A percentile compares a stretch with the other conserved stretches of the same genome.
These are phyloP conservation scores for Phytophthora pisi DNA, from an alignment of 352 stramenopile species.

Conservation along the genomic window DNA sequence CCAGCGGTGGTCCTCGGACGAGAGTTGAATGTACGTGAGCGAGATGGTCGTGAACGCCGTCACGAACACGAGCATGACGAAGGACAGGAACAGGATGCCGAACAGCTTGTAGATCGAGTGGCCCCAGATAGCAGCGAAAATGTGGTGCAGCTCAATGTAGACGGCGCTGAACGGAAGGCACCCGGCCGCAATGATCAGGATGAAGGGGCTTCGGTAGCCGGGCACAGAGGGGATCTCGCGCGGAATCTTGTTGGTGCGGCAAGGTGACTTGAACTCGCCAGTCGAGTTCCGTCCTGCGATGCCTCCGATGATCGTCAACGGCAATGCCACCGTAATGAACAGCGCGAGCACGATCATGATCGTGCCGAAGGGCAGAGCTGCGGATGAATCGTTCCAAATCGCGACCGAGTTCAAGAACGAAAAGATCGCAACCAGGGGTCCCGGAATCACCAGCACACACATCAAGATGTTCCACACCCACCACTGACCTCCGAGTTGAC, in stretches of 20 bases:
- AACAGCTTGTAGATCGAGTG: slow-evolving; percentile 99
- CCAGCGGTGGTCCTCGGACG: slow-evolving; percentile 96
- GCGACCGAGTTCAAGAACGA: slow-evolving; percentile 96
- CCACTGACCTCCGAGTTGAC: slow-evolving; percentile 93
- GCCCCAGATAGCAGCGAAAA: slow-evolving; percentile 98
- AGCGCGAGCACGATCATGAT: slow-evolving; percentile 95
- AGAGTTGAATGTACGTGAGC: slow-evolving; percentile 98
- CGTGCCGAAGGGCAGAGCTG: slow-evolving; percentile 95
- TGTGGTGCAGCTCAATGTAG: slow-evolving; percentile 99
- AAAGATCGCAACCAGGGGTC: slow-evolving; percentile 92
- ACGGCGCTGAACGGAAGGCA: slow-evolving; percentile 98
- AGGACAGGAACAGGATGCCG: slow-evolving; percentile 96
- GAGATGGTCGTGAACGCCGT: slow-evolving; percentile 98
- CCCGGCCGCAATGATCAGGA: slow-evolving; percentile 93
- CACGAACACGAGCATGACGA: slow-evolving; percentile 96
- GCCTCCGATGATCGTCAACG: slow-evolving; percentile 93
- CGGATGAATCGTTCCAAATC: slow-evolving; percentile 95
- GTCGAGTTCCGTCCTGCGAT: slow-evolving; percentile 95
- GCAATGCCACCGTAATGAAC: slow-evolving; percentile 93
- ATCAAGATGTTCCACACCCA: slow-evolving; percentile 97
- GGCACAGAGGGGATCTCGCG: slow-evolving; percentile 93
- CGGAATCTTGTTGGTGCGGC: slow-evolving; percentile 96
- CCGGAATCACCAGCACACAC: slow-evolving; percentile 91
- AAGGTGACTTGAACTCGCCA: slow-evolving; percentile 92
- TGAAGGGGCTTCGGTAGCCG: slow-evolving; percentile 83